Percentiles rank a stretch among this genome's conserved stretches.
phyloP scores from a whole-genome alignment of 2,329 filamentous ascomycete species.

The Exophiala bonariae region DNA sequence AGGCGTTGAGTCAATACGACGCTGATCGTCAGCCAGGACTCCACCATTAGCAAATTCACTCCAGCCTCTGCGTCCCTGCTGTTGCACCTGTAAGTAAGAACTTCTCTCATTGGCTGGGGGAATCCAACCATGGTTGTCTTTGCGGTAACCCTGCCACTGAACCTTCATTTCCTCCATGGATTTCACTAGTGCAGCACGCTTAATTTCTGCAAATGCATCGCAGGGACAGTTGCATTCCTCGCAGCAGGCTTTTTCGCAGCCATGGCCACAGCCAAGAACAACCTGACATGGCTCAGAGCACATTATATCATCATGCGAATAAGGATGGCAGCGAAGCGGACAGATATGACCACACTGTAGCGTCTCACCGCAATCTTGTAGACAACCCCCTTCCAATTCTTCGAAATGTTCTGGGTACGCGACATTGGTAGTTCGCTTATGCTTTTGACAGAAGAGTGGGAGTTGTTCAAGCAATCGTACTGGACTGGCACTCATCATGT shows the following conservation, averaged over 20 bases:
- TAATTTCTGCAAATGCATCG: conserved; percentile 11
- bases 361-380: conserved; percentile 43
- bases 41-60: conserved; percentile 13
- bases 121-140: too few relatives aligned
- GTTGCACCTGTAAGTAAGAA: conserved; percentile 19
- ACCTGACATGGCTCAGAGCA: conserved; percentile 37
- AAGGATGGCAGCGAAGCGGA: conserved; percentile 51
- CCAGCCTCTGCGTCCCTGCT: conserved; percentile 12
- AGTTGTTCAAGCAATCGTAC: conserved; percentile 52
- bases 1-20: background rate
- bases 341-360: conserved; percentile 56
- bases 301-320: conserved; percentile 32
- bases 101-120: conserved; percentile 13
- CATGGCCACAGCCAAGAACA: conserved; percentile 21
- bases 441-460: conserved; percentile 64
- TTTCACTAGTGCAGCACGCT: conserved; percentile 7
- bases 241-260: conserved; percentile 18
- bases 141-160: too few relatives aligned
- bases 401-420: conserved; percentile 45
- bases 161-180: too few relatives aligned
- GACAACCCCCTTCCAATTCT: conserved; percentile 55
- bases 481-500: conserved; percentile 38
- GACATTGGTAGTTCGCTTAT: conserved; percentile 53
- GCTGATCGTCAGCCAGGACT: background rate
- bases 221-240: conserved; percentile 23